Evolutionary conservation across 345 rosid species (phyloP).

Genomic region (Eucalyptus tenuipes): DNA sequence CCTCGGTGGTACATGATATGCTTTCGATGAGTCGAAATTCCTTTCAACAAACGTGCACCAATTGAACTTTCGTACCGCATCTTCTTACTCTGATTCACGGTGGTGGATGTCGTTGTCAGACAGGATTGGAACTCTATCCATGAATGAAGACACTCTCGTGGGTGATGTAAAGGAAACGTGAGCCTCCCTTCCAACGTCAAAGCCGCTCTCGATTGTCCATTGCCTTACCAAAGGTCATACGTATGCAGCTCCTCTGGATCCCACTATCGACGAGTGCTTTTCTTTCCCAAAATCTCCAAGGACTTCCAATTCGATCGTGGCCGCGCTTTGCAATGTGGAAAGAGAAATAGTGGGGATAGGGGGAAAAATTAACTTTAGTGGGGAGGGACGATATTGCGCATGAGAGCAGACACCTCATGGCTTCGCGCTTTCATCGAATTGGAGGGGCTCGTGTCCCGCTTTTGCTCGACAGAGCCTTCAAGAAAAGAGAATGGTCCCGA

Average conservation of each 20-base stretch:
- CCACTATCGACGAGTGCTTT: background rate
- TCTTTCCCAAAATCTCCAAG: background rate
- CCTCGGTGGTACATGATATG: background rate
- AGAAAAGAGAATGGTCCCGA: conserved; percentile 20
- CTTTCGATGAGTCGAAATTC: background rate
- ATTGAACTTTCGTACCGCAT: background rate
- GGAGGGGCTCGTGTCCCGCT: conserved; percentile 16
- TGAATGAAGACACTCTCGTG: background rate
- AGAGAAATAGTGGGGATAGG: background rate
- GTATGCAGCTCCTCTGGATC: background rate
- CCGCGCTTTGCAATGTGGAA: background rate
- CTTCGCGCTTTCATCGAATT: conserved; percentile 5
- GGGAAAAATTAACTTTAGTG: background rate
- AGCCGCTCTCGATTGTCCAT: background rate
- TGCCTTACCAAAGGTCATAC: background rate
- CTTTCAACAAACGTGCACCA: background rate
- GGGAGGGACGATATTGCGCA: background rate
- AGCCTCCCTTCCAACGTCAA: background rate
- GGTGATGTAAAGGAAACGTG: background rate
- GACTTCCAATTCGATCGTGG: background rate
- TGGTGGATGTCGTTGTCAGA: background rate
- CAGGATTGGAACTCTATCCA: background rate
- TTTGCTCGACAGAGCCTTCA: conserved; percentile 17
- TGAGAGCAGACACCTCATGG: conserved; percentile 5
- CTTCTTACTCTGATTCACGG: background rate